Base-by-base conservation (phyloP, 495 filamentous ascomycete genomes). In the Penicillium alfredii region DNA sequence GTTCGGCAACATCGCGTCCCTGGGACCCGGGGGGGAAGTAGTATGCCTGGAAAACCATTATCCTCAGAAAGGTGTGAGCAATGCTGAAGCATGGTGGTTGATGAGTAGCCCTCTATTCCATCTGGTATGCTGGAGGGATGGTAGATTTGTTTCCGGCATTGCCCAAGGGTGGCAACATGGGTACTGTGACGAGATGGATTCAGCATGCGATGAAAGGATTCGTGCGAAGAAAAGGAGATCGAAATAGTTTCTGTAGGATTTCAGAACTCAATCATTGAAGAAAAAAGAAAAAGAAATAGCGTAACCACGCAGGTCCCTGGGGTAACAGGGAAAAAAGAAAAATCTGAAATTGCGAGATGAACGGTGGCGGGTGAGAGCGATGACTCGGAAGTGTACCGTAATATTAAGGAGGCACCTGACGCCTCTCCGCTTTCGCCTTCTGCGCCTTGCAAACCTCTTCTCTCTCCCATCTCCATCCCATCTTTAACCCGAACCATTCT, bases 341-440 rank as follows among this genome's bases (percentile, higher is more conserved):
- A n/a, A n/a, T n/a, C n/a, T n/a, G n/a, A 29, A 29, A 29, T 29
- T 4, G 23, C 23, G 23, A 25, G 35, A 29, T 47, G 41, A 17
- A 38, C 39, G 36, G 53, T 57, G 49, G 49, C 49, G 49, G 49
- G 42, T n/a, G n/a, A 47, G 33, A 38, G 40, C 38, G 44, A 48
- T 27, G 34, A 33, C 36, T 51, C 36, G 44, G 50, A 39, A n/a
- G 23, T 8, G 8, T 51, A 35, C 44, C 33, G 46, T 54, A 56
- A 54, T 57, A 57, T 57, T 57, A 51, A 54, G 53, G 53, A 56
- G 53, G 47, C 50, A 57, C 53, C 50, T 57, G 53, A 57, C 53
- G 47, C 49, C 48, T 56, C 53, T 57, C 53, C 53, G 53, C 53
- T 57, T 57, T 55, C 44, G 45, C 49, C 44, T 40, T 49, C n/a